These are phyloP conservation scores for Pelargonium myrrhifolium DNA, from an alignment of 441 rosid species.

Conservation along the genomic window DNA sequence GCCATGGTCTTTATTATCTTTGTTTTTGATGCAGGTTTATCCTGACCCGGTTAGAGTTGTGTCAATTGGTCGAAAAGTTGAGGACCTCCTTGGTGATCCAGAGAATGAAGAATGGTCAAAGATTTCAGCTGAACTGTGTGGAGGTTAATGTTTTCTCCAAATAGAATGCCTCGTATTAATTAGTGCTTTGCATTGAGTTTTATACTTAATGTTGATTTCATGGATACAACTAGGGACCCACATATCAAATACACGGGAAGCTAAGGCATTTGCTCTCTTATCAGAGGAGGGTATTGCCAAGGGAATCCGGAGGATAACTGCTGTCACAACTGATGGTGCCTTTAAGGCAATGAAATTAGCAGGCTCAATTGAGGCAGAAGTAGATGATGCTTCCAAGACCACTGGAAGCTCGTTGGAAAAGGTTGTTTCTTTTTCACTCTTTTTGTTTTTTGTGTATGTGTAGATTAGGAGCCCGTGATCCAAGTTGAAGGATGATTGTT, in stretches of 20 bases:
- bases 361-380: constrained; percentile 54
- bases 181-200: neutral
- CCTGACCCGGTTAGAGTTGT: constrained; percentile 98
- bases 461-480: too few relatives aligned
- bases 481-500: too few relatives aligned
- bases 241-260: constrained; percentile 83
- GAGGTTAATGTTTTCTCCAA: constrained; percentile 45
- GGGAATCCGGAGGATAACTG: constrained; percentile 84
- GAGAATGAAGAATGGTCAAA: constrained; percentile 66
- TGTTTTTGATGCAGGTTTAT: constrained; percentile 47
- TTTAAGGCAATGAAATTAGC: constrained; percentile 63
- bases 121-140: constrained; percentile 82
- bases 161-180: too few relatives aligned
- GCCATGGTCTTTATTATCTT: too few relatives aligned
- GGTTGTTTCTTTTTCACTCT: too few relatives aligned
- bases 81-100: constrained; percentile 78
- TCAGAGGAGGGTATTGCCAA: constrained; percentile 96
- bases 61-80: constrained; percentile 68
- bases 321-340: constrained; percentile 75
- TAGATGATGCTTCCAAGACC: constrained; percentile 43
- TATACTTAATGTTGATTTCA: constrained; percentile 17
- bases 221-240: constrained; percentile 52
- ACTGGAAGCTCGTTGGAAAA: constrained; percentile 77
- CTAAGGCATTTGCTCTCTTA: constrained; percentile 85
- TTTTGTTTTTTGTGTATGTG: too few relatives aligned